Evolutionary conservation across 106 monocot species (phyloP), one percentile per base, ranked within the genome.

Genomic region (Iris macrosiphon): DNA sequence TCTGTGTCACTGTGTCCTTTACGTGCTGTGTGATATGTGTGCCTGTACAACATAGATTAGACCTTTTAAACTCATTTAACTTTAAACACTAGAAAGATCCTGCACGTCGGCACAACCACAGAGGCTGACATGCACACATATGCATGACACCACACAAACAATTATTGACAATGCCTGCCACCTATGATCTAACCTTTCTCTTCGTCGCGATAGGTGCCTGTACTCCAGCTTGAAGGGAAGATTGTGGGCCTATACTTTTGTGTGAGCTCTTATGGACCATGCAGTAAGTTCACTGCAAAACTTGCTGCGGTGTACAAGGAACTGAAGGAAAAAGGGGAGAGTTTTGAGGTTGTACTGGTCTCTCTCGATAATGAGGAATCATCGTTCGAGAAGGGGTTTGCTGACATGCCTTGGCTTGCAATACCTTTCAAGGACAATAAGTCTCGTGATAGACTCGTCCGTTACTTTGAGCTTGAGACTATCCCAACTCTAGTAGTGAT

Each of bases 211-310:
- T 29, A 91, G 91, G 81, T 92, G 24, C 85, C 78, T 4, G 55
- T 85, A 7, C 67, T 82, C 2, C 71, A 82, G 23, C 76, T 92
- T 17, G 86, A 86, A 74, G 92, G 92, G 5, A 82, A 79, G 57
- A 49, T 75, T 47, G 74, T 86, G n/a, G 78, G 65, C 21, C 56
- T 90, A 11, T 85, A 66, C 60, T 81, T 90, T 59, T 40, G 49
- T 16, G 13, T 70, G 8, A 60, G 55, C 35, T 60, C 55, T 8
- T 75, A 52, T 34, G 33, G 44, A 8, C 14, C 60, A 10, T 63
- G 74, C 60, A 18, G 19, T 17, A 62, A 81, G 22, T 90, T 90
- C 44, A 72, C 72, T 10, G 28, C 44, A 31, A 30, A 41, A n/a
- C 79, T 85, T 24, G 11, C 40, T 17, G 48, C 79, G 18, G 56